Evolutionary conservation across 1,284 basidiomycete species (phyloP).

Genomic region (Tausonia pullulans): DNA sequence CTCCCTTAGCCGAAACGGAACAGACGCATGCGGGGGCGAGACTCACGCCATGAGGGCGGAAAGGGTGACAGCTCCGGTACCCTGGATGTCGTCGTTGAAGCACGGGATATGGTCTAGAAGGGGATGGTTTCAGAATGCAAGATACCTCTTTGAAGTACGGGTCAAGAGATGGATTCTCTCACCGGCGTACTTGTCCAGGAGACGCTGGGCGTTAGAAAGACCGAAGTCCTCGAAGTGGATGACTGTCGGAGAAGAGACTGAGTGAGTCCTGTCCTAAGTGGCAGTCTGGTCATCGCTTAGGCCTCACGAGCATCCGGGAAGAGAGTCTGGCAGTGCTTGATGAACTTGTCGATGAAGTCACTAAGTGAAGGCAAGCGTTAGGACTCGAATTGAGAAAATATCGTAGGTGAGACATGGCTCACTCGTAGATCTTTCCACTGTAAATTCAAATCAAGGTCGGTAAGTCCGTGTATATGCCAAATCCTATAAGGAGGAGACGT

Average conservation of each 20-base stretch:
- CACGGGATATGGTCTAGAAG: neutral
- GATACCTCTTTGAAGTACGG: constrained; percentile 28
- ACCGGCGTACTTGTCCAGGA: constrained; percentile 53
- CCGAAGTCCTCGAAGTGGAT: constrained; percentile 40
- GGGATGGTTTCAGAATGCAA: neutral
- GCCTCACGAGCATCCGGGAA: constrained; percentile 23
- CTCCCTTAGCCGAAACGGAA: neutral
- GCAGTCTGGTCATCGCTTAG: too few species aligned
- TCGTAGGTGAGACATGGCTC: too few species aligned
- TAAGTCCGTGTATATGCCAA: neutral
- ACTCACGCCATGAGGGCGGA: constrained; percentile 45
- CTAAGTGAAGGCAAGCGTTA: too few species aligned
- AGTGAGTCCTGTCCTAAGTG: too few species aligned
- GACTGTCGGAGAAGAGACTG: constrained; percentile 12
- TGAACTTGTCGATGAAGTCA: constrained; percentile 30
- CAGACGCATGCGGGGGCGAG: neutral
- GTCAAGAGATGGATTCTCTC: constrained; percentile 14
- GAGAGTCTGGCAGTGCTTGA: constrained; percentile 32
- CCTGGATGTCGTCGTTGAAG: constrained; percentile 70
- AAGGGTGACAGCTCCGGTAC: constrained; percentile 74
- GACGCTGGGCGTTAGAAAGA: constrained; percentile 53
- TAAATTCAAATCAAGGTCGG: too few species aligned
- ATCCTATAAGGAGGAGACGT: neutral
- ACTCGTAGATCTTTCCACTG: constrained; percentile 36
- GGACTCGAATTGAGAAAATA: too few species aligned